Percentiles rank a stretch among this genome's conserved stretches.
Conservation (phyloP, 73 alveolate species). For the Paramecium caudatum region DNA sequence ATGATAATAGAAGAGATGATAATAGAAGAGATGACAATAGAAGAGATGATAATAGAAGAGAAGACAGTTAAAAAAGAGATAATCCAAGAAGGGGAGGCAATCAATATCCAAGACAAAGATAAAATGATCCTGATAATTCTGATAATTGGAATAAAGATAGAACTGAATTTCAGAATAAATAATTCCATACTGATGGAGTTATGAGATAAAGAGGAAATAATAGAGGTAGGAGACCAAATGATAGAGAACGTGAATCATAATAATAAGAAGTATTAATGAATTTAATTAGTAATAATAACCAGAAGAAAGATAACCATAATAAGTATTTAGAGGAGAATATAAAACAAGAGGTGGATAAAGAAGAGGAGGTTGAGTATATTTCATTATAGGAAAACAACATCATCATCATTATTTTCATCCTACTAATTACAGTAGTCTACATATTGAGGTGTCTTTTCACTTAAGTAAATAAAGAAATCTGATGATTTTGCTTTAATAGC, state of each 20-base stretch:
- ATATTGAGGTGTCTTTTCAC: constrained; percentile 7
- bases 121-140: background rate
- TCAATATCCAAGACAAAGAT: background rate
- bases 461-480: background rate
- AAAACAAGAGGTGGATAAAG: no score
- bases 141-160: constrained; percentile 47
- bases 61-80: background rate
- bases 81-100: background rate
- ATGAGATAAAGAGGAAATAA: no score
- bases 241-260: no score
- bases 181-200: no score
- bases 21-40: background rate
- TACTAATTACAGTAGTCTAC: constrained; percentile 5
- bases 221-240: no score
- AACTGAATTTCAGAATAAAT: no score
- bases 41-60: background rate
- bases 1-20: background rate
- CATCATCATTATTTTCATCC: constrained; percentile 28
- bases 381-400: constrained; percentile 42
- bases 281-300: no score
- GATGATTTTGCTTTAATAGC: background rate
- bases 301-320: no score
- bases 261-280: no score
- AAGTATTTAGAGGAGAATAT: no score
- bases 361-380: no score